These are phyloP conservation scores for Naematelia encephala DNA, from an alignment of 768 basidiomycete species.

Conservation along the genomic window DNA sequence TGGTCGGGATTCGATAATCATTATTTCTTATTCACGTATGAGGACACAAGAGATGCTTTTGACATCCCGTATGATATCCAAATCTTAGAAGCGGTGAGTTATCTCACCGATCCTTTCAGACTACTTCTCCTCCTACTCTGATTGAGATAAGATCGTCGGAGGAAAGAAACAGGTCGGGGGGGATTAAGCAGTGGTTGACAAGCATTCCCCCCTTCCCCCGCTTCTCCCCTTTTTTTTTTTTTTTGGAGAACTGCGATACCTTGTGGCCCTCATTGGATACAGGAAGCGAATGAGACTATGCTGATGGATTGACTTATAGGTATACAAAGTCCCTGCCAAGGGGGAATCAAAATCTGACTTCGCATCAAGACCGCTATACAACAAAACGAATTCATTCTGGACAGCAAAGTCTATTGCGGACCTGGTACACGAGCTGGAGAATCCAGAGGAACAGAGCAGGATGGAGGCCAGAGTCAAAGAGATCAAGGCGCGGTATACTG, in stretches of 20 bases:
- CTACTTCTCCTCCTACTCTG: neutral
- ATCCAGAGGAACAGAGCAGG: conserved; percentile 10
- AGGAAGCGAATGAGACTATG: no score
- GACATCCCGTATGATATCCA: conserved; percentile 38
- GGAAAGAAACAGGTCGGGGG: no score
- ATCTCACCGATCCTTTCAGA: neutral
- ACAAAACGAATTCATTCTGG: conserved; percentile 35
- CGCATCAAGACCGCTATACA: conserved; percentile 32
- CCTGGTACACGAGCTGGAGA: conserved; percentile 8
- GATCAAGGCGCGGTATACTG: conserved; percentile 24
- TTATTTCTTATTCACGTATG: conserved; percentile 40
- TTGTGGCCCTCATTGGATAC: no score
- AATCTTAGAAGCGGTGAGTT: conserved; percentile 24
- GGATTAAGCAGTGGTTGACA: no score
- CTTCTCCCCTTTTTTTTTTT: no score
- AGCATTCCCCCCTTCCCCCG: no score
- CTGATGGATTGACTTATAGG: no score
- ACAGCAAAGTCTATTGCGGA: conserved; percentile 18
- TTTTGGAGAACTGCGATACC: no score
- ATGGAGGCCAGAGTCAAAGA: conserved; percentile 11
- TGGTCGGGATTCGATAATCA: conserved; percentile 37
- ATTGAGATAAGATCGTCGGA: no score
- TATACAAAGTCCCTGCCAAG: conserved; percentile 22
- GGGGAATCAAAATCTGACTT: conserved; percentile 17
- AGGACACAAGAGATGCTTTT: conserved; percentile 42